Conservation (phyloP, 768 basidiomycete species). For the Mycena leptocephala region DNA sequence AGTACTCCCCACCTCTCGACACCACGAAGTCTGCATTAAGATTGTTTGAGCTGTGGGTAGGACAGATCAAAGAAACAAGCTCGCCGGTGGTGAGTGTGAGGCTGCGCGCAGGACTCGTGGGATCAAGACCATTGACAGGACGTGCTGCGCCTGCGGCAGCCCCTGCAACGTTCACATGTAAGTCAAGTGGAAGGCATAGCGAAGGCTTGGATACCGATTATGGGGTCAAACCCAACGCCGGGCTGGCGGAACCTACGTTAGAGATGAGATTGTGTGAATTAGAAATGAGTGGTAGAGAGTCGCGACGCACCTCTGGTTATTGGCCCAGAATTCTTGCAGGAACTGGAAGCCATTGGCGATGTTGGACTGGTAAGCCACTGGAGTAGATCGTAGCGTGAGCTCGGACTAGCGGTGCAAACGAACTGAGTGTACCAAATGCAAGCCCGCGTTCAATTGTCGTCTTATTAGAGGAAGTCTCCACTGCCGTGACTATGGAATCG, state of each 20-base stretch:
- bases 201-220: background rate
- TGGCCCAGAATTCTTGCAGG: constrained; percentile 32
- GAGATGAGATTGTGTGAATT: background rate
- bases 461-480: background rate
- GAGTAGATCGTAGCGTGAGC: background rate
- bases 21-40: constrained; percentile 20
- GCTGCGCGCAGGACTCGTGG: background rate
- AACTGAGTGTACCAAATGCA: background rate
- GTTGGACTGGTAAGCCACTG: constrained; percentile 34
- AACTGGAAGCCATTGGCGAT: constrained; percentile 31
- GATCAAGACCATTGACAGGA: background rate
- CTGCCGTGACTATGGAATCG: constrained; percentile 4
- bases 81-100: background rate
- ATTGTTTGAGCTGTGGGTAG: background rate
- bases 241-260: background rate
- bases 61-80: background rate
- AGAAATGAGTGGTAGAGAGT: background rate
- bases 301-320: constrained; percentile 17
- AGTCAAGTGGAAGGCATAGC: background rate
- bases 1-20: constrained; percentile 24
- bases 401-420: background rate
- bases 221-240: background rate
- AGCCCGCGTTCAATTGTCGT: background rate
- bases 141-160: background rate
- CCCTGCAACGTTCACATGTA: background rate